Base-by-base conservation (phyloP, 495 filamentous ascomycete genomes). In the Aspergillus kassunensis region DNA sequence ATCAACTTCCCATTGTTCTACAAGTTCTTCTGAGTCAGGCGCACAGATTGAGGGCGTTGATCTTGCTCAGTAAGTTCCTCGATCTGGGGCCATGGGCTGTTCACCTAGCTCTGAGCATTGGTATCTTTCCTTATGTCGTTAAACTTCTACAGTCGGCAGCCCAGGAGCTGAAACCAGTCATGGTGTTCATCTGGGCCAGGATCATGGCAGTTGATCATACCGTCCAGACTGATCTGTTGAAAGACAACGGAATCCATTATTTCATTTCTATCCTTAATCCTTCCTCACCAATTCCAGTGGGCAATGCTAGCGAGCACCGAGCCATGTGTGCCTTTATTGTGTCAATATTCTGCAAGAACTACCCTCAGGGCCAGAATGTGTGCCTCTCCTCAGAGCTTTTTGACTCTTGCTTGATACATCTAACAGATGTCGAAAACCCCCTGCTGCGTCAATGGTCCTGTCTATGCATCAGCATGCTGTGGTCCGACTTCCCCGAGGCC, bases 301-400 rank as follows among this genome's bases (percentile, higher is more conserved):
- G 79, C 12, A 93, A 96, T 62, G 83, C 83, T 39, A 88, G 88
- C 53, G 92, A 97, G 66, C 95, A 99, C 68, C 88, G 92, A 62
- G 92, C 95, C 18, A 99, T 99, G 93, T 97, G 92, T 62, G 93
- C 93, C 4, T 99, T 99, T 61, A 95, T 99, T 49, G 79, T 97
- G 30, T 87, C 93, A 12, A 95, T 96, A 76, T 89, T 99, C 53
- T 99, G 93, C 79, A 91, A 91, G 57, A 88, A 85, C 30, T 97
- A 91, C 63, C 84, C 81, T 33, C 90, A 92, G 63, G 93, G 91
- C 2, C 90, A 97, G 65, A 83, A 86, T 31, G 89, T 96, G 8
- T 96, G 91, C 62, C 82, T 86, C 46, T 88, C 88, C 0, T 65
- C 64, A 0, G 90, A 91, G 41, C 81, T 97, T 36, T 90, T 97